A percentile compares a stretch with the other conserved stretches of the same genome.
These are phyloP conservation scores for Chalciporus piperatus DNA, from an alignment of 768 basidiomycete genomes.

Conservation along the genomic window DNA sequence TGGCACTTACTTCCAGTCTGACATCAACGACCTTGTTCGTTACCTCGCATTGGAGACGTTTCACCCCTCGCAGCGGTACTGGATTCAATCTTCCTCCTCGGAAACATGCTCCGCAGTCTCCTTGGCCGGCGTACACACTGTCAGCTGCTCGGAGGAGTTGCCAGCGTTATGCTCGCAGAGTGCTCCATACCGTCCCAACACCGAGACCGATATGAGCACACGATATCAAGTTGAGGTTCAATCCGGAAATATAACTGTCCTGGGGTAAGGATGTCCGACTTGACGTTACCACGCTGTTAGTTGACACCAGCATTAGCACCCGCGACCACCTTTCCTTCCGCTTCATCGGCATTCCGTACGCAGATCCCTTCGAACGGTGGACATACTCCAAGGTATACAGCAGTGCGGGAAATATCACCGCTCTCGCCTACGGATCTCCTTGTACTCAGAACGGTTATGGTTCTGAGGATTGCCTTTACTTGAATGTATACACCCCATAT, in stretches of 20 bases:
- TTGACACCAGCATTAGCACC: conserved; percentile 26
- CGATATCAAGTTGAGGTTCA: conserved; percentile 8
- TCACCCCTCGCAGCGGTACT: conserved; percentile 8
- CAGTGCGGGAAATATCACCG: conserved; percentile 29
- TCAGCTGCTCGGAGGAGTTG: conserved; percentile 2
- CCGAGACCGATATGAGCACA: conserved; percentile 2
- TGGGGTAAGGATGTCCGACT: conserved; percentile 2
- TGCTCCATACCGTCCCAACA: conserved; percentile 9
- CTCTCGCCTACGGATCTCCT: conserved; percentile 32
- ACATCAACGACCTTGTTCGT: conserved; percentile 5
- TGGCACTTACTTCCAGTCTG: conserved; percentile 8
- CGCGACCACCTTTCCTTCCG: conserved; percentile 49
- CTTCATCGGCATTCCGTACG: conserved; percentile 52
- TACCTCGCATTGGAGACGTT: conserved; percentile 8
- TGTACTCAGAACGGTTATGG: conserved; percentile 32
- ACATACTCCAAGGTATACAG: conserved; percentile 38
- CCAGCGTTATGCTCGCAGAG: conserved; percentile 9
- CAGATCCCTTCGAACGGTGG: conserved; percentile 40
- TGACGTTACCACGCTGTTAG: not conserved
- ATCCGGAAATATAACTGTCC: conserved; percentile 4
- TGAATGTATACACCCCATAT: conserved; percentile 46
- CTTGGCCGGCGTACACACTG: not conserved
- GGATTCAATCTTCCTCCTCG: conserved; percentile 4
- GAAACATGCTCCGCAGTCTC: conserved; percentile 7
- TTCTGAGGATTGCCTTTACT: conserved; percentile 46